Base-by-base conservation (phyloP, 257 asterid genomes). In the Jacaranda copaia region DNA sequence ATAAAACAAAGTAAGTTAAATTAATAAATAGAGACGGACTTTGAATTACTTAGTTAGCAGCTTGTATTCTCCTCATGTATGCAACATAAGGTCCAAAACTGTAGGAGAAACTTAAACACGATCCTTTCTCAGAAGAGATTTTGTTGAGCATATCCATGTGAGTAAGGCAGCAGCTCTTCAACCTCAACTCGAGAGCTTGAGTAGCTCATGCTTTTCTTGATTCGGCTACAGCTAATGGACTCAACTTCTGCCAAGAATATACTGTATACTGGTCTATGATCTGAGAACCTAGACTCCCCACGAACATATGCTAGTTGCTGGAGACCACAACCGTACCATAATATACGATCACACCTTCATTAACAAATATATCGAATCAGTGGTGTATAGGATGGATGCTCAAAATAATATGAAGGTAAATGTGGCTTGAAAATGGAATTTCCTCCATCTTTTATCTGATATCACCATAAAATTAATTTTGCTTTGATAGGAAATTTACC, bases 261-360 rank as follows among this genome's bases (percentile, higher is more conserved):
- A 72, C 96, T 83, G 77, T 82, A 93, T 9, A 93, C 97, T 4
- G 98, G 97, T 76, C 98, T 90, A 79, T 93, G 98, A 78, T 91
- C 97, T 1, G 98, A 90, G 82, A 93, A 93, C 68, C 92, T 85
- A 1, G 98, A 91, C 87, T 93, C 98, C 12, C 97, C 98, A 63
- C 98, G 93, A 68, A 93, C 96, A 36, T 93, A 93, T 9, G 98
- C 91, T 72, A 91, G 76, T 55, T 93, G 98, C 74, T 75, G 87
- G 56, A 93, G 83, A 79, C 98, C 97, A 80, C 72, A 85, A 43
- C 98, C 98, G 52, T 82, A 82, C 97, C 98, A 91, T 55, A 93
- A 49, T 86, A 93, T 93, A 1, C 98, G 96, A 82, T 93, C 98
- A 73, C 98, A 93, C 98, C 98, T 93, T 74, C 88, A 87, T 65